Evolutionary conservation across 2,329 filamentous ascomycete genomes (phyloP).

Genomic region (Alternaria gaisen): DNA sequence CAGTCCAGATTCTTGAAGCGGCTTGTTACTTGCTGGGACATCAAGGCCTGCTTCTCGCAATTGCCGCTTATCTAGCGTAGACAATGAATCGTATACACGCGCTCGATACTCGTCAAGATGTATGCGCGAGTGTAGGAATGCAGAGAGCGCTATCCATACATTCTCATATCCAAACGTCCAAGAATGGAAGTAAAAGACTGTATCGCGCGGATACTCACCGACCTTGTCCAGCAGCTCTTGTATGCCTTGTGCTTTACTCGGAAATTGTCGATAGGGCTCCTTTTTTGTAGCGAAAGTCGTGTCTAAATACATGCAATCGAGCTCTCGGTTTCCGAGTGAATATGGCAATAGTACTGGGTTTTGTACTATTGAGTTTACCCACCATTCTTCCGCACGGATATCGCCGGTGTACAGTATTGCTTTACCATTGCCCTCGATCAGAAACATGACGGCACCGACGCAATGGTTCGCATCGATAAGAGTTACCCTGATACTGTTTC

Average conservation of each 20-base stretch:
- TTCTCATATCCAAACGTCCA: constrained; percentile 97
- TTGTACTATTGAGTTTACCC: constrained; percentile 75
- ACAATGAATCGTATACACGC: constrained; percentile 71
- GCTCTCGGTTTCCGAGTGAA: constrained; percentile 54
- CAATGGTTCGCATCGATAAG: constrained; percentile 94
- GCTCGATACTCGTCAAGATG: constrained; percentile 87
- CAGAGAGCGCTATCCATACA: constrained; percentile 84
- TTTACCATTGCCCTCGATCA: constrained; percentile 77
- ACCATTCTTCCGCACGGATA: constrained; percentile 85
- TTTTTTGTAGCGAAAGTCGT: constrained; percentile 75
- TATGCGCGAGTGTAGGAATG: constrained; percentile 73
- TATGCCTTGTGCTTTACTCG: constrained; percentile 77
- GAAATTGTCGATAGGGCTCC: constrained; percentile 61
- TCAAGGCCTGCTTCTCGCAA: constrained; percentile 49
- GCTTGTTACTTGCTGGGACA: constrained; percentile 40
- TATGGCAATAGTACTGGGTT: constrained; percentile 81
- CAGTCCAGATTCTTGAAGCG: constrained; percentile 45
- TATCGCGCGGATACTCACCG: constrained; percentile 72
- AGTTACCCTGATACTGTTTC: constrained; percentile 77
- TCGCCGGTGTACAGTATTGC: constrained; percentile 90
- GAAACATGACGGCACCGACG: constrained; percentile 88
- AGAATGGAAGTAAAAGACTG: constrained; percentile 82
- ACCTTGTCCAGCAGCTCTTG: constrained; percentile 76
- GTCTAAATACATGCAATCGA: constrained; percentile 89
- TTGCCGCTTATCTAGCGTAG: constrained; percentile 40